Evolutionary conservation across 768 basidiomycete genomes (phyloP).

Genomic region (Termitomyces eurrhizus): DNA sequence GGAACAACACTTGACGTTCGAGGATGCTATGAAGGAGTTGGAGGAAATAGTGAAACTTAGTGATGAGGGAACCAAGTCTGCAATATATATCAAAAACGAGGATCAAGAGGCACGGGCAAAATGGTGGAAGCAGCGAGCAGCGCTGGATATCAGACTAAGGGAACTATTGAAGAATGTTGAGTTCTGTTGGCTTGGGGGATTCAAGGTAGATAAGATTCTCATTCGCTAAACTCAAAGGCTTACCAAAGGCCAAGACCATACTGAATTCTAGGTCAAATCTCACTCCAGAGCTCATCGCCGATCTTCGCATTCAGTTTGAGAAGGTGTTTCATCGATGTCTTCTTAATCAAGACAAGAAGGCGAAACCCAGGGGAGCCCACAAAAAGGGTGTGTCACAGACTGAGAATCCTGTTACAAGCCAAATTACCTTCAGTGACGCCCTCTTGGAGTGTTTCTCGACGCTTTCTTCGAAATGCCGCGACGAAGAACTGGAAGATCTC

Average conservation of each 20-base stretch:
- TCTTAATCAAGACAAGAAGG: slow-evolving; percentile 60
- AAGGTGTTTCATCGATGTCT: slow-evolving; percentile 68
- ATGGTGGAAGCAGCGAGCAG: slow-evolving; percentile 86
- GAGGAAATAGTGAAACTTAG: slow-evolving; percentile 75
- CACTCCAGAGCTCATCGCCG: slow-evolving; percentile 41
- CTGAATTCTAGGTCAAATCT: slow-evolving; percentile 44
- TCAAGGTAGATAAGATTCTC: slow-evolving; percentile 64
- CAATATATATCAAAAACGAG: slow-evolving; percentile 65
- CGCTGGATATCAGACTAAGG: slow-evolving; percentile 73
- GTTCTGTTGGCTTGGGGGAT: slow-evolving; percentile 95
- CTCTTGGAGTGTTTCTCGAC: slow-evolving; percentile 87
- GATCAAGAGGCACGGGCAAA: slow-evolving; percentile 58
- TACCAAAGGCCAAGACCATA: slow-evolving; percentile 47
- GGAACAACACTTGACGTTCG: slow-evolving; percentile 68
- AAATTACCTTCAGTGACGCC: slow-evolving; percentile 61
- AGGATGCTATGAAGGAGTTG: slow-evolving; percentile 70
- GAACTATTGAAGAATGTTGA: slow-evolving; percentile 82
- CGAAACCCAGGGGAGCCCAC: slow-evolving; percentile 31
- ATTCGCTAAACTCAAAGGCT: background rate
- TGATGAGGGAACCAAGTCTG: slow-evolving; percentile 60
- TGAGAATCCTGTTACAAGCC: slow-evolving; percentile 31
- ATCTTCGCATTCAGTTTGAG: slow-evolving; percentile 68
- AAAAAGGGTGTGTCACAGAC: slow-evolving; percentile 31
- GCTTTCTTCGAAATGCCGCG: slow-evolving; percentile 74
- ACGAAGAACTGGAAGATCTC: slow-evolving; percentile 95